Base-by-base conservation (phyloP, 1,139 yeast species). In the Pneumocystis wakefieldiae region DNA sequence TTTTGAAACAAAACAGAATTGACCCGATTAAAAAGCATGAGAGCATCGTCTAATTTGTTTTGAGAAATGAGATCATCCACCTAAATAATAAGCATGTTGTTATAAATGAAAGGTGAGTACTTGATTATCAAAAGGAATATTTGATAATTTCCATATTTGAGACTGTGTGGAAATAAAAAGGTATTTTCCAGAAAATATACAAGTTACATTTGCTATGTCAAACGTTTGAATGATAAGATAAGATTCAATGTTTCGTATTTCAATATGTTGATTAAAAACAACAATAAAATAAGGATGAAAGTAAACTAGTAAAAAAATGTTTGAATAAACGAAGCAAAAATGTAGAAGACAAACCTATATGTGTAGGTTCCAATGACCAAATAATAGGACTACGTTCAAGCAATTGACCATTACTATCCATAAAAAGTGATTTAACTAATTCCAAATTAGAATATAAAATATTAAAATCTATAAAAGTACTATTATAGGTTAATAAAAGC, bases 21-120 rank as follows among this genome's bases (percentile, higher is more conserved):
- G 58, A 78, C 71, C 60, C 73, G 75, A 36, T 71, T 68, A 3
- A 80, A 69, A 32, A 83, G 68, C 8, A 75, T 71, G 29, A 81
- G 78, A 0, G 84, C 81, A 65, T 80, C 78, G 12, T 73, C 73
- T 2, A 74, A 63, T 19, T 67, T 67, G 4, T 67, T 64, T 3
- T 65, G 62, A 2, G 63, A 66, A 4, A 69, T 70, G 35, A 74
- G 64, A 12, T 66, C 65, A 37, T 72, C 63, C 69, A 74, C 66
- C 55, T 48, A 48, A 24, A 48, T 24, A 10, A 29, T 48, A 24
- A 48, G 29, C 10, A 24, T 10, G 24, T 8, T 12, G 4, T n/a
- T 10, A 48, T 24, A 3, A 8, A 12, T 24, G 24, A 48, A 24
- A 48, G 32, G 6, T 19, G 17, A 24, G 3, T 48, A 48, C 55